These are phyloP conservation scores for Globisporangium viniferum DNA, from an alignment of 352 stramenopile species.

Conservation along the genomic window DNA sequence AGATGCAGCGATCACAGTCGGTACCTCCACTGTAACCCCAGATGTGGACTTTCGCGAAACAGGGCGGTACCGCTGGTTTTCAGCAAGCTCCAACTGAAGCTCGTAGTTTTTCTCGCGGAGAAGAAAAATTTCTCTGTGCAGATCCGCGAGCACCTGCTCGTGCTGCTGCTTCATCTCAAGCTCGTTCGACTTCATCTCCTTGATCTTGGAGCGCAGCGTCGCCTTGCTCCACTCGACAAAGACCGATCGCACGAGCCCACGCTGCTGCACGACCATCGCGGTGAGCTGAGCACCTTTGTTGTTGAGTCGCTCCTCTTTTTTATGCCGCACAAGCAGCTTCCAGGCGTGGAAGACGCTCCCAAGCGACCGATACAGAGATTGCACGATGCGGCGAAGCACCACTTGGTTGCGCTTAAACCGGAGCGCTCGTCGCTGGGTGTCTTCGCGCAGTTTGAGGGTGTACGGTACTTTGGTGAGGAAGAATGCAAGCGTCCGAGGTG, in stretches of 20 bases:
- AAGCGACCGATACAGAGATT: conserved; percentile 49
- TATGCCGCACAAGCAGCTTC: conserved; percentile 32
- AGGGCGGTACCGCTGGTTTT: neutral
- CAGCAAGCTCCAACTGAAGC: conserved; percentile 17
- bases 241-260: conserved; percentile 38
- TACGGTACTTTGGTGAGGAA: conserved; percentile 45
- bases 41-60: conserved; percentile 5
- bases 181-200: conserved; percentile 25
- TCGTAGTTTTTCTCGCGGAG: conserved; percentile 28
- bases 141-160: conserved; percentile 29
- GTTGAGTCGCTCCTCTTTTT: conserved; percentile 38
- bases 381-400: conserved; percentile 46
- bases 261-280: conserved; percentile 48
- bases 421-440: conserved; percentile 25
- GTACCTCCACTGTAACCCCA: neutral
- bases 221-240: conserved; percentile 56
- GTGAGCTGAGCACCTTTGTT: conserved; percentile 52
- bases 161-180: conserved; percentile 22
- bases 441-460: conserved; percentile 37
- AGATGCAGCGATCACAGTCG: neutral
- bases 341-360: conserved; percentile 56
- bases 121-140: conserved; percentile 40
- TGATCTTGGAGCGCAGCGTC: conserved; percentile 21
- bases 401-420: conserved; percentile 41
- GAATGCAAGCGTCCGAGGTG: conserved; percentile 36